These are phyloP conservation scores for Ogataea angusta DNA, from an alignment of 805 yeast genomes.

Conservation along the genomic window DNA sequence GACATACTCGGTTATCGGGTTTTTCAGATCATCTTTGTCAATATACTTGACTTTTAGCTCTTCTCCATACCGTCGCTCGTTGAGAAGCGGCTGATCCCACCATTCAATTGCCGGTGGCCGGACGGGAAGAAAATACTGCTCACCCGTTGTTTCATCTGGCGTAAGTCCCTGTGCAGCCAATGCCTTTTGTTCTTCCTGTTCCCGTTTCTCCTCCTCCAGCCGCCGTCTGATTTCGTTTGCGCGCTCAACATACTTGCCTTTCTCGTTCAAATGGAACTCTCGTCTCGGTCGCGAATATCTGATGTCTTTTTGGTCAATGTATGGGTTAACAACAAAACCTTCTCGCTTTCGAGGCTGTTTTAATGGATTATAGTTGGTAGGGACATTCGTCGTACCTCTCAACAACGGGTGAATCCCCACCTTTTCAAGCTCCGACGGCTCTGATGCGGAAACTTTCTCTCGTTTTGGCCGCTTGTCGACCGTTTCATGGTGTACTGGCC, in stretches of 20 bases:
- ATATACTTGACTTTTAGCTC: constrained; percentile 36
- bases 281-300: constrained; percentile 28
- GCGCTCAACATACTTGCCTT: constrained; percentile 59
- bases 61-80: constrained; percentile 34
- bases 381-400: constrained; percentile 13
- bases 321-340: constrained; percentile 34
- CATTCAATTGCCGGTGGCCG: constrained; percentile 72
- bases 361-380: constrained; percentile 21
- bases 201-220: constrained; percentile 32
- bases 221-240: constrained; percentile 51
- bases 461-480: constrained; percentile 2
- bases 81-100: constrained; percentile 77
- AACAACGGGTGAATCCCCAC: constrained; percentile 33
- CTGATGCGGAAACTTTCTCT: constrained; percentile 2
- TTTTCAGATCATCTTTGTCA: constrained; percentile 35
- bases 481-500: not conserved
- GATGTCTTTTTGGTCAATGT: constrained; percentile 30
- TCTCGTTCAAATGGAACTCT: constrained; percentile 50
- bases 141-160: constrained; percentile 55
- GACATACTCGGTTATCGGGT: constrained; percentile 63
- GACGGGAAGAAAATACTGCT: constrained; percentile 45
- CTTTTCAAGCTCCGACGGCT: constrained; percentile 15
- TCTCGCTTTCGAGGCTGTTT: constrained; percentile 20
- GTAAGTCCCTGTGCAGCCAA: constrained; percentile 40
- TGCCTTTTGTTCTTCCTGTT: constrained; percentile 31